phyloP scores from a whole-genome alignment of 75 land plant genomes.

The Cryptomeria japonica region DNA sequence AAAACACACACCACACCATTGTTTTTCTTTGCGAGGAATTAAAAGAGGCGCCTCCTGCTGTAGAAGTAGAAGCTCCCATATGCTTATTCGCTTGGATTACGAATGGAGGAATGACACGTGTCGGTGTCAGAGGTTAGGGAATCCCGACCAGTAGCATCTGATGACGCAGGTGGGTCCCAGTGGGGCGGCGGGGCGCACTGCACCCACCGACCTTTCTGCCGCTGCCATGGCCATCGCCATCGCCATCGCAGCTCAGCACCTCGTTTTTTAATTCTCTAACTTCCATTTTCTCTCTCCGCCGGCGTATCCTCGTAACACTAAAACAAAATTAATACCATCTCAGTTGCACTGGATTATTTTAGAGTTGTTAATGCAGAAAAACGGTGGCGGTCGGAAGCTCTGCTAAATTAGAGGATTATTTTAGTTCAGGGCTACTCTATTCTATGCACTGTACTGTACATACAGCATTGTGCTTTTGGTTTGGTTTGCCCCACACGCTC shows the following conservation, averaged over 20 bases:
- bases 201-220: conserved; percentile 8
- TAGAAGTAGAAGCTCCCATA: not conserved
- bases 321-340: not conserved
- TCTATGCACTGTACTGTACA: not conserved
- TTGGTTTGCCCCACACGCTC: too few relatives aligned
- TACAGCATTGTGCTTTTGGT: too few relatives aligned
- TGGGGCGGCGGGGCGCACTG: conserved; percentile 7
- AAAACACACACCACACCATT: too few relatives aligned
- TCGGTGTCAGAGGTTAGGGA: not conserved
- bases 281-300: not conserved
- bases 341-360: too few relatives aligned
- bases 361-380: not conserved
- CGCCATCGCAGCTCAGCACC: not conserved
- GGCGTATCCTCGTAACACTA: not conserved
- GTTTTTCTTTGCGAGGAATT: too few relatives aligned
- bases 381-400: not conserved
- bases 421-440: not conserved
- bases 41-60: not conserved
- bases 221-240: not conserved
- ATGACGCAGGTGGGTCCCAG: conserved; percentile 1
- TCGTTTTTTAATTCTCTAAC: not conserved
- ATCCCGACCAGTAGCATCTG: conserved; percentile 17
- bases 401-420: not conserved
- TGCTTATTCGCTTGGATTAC: not conserved
- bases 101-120: conserved; percentile 1